A percentile compares a stretch with the other conserved stretches of the same genome.
phyloP scores from a whole-genome alignment of 805 yeast genomes.

The Lipomyces yamanashiensis region DNA sequence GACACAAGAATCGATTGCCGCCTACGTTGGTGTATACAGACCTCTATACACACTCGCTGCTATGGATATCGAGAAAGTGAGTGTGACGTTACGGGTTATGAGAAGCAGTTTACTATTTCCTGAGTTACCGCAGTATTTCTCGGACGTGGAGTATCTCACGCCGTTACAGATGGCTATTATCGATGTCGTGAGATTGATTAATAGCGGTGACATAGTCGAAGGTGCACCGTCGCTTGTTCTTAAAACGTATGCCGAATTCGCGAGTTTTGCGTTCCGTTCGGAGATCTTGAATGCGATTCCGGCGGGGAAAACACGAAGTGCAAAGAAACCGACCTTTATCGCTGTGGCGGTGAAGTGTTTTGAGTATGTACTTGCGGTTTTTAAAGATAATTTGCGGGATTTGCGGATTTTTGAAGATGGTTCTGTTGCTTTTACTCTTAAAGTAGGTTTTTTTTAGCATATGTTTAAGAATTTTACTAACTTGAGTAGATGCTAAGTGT shows the following conservation, averaged over 20 bases:
- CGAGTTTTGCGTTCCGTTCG: constrained; percentile 32
- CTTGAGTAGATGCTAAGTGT: constrained; percentile 21
- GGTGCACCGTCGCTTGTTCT: constrained; percentile 26
- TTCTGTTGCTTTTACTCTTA: constrained; percentile 32
- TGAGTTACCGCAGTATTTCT: constrained; percentile 60
- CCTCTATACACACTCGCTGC: constrained; percentile 56
- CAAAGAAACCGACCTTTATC: constrained; percentile 32
- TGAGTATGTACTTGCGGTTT: constrained; percentile 16
- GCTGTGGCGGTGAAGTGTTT: constrained; percentile 29
- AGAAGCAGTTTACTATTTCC: constrained; percentile 75
- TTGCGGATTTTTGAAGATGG: constrained; percentile 27
- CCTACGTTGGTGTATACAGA: constrained; percentile 57
- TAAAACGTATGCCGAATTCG: constrained; percentile 27
- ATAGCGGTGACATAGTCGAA: constrained; percentile 8
- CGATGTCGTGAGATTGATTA: constrained; percentile 48
- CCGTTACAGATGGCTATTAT: constrained; percentile 66
- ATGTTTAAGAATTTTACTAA: background rate
- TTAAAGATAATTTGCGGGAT: constrained; percentile 13
- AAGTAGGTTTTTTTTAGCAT: constrained; percentile 18
- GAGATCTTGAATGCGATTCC: constrained; percentile 12
- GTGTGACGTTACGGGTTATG: constrained; percentile 60
- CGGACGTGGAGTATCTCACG: constrained; percentile 63
- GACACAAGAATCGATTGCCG: constrained; percentile 56
- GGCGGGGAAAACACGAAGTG: constrained; percentile 12
- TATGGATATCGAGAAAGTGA: constrained; percentile 50